phyloP scores from a whole-genome alignment of 345 rosid species.

The Eucalyptus coolabah region DNA sequence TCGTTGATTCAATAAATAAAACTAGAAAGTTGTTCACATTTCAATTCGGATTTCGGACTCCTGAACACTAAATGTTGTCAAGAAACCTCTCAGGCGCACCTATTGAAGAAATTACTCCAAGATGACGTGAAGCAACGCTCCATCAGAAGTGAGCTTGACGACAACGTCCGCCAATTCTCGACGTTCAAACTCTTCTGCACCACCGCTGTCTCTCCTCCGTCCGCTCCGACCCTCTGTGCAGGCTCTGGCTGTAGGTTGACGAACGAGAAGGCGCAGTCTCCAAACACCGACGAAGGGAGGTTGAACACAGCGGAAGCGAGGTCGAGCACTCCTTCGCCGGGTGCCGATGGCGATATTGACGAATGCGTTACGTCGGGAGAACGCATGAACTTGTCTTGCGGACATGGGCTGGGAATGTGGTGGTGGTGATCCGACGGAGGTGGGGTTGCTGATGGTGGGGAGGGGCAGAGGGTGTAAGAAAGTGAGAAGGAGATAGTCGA shows the following conservation, averaged over 20 bases:
- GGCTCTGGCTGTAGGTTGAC: neutral
- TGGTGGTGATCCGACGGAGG: neutral
- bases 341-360: neutral
- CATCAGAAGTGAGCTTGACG: neutral
- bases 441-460: slow-evolving; percentile 15
- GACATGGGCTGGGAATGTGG: neutral
- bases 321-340: neutral
- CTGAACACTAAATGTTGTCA: neutral
- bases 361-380: neutral
- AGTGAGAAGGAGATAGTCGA: no score
- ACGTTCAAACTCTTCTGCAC: neutral
- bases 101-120: neutral
- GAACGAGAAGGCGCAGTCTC: neutral
- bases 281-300: neutral
- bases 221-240: neutral
- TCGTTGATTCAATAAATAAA: neutral
- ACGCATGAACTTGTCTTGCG: neutral
- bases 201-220: neutral
- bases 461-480: no score
- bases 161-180: neutral
- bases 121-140: neutral
- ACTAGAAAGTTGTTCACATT: neutral
- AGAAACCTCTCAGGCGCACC: neutral
- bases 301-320: neutral
- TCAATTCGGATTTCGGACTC: neutral